Evolutionary conservation across 345 rosid species (phyloP).

Genomic region (Salix brachista): DNA sequence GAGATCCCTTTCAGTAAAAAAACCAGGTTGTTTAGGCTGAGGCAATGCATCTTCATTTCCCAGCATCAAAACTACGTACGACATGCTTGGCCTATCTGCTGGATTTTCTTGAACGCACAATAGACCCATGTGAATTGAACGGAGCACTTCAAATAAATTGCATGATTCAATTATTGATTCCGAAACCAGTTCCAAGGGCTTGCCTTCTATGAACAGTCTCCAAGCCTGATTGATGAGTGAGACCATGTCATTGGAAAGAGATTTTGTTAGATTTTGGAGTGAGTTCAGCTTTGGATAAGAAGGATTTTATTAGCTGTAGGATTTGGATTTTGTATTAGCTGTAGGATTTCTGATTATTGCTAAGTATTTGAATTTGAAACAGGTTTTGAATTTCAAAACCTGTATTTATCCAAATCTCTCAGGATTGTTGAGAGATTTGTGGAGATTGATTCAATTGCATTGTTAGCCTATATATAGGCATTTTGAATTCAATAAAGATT

Average conservation of each 20-base stretch:
- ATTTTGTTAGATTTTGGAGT: too few relatives aligned
- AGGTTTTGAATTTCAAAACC: too few relatives aligned
- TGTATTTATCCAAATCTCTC: too few relatives aligned
- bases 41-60: not conserved
- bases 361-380: too few relatives aligned
- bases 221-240: not conserved
- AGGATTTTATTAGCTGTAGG: too few relatives aligned
- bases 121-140: not conserved
- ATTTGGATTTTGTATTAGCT: too few relatives aligned
- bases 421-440: too few relatives aligned
- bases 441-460: too few relatives aligned
- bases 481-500: too few relatives aligned
- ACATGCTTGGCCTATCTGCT: constrained; percentile 4
- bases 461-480: too few relatives aligned
- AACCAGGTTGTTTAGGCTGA: constrained; percentile 4
- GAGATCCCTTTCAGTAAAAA: not conserved
- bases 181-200: not conserved
- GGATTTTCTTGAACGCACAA: constrained; percentile 5
- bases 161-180: not conserved
- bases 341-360: too few relatives aligned
- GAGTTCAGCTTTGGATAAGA: too few relatives aligned
- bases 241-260: not conserved
- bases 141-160: not conserved
- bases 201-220: not conserved
- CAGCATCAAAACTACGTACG: constrained; percentile 3